These are phyloP conservation scores for Penicillium bovifimosum DNA, from an alignment of 495 filamentous ascomycete species.

Conservation along the genomic window DNA sequence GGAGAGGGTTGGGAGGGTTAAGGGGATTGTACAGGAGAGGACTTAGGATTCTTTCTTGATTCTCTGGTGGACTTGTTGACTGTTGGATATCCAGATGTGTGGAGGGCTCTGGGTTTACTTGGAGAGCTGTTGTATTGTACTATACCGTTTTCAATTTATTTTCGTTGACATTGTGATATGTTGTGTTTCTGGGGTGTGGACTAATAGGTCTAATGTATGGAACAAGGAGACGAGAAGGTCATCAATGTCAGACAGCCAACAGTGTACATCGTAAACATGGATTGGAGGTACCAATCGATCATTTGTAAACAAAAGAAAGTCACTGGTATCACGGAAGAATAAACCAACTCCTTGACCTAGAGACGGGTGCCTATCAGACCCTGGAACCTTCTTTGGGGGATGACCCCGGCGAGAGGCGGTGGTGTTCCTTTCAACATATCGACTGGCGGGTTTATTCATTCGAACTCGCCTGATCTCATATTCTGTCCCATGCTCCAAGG, in stretches of 20 bases:
- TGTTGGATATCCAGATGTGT: constrained; percentile 5
- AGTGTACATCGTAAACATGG: constrained; percentile 15
- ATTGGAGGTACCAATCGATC: constrained; percentile 8
- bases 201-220: constrained; percentile 12
- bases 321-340: constrained; percentile 28
- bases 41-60: not conserved
- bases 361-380: constrained; percentile 17
- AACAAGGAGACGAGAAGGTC: not conserved
- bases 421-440: constrained; percentile 8
- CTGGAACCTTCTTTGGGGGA: constrained; percentile 7
- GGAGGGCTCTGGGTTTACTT: constrained; percentile 11
- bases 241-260: constrained; percentile 3
- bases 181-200: not conserved
- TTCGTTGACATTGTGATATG: constrained; percentile 3
- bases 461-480: not conserved
- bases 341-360: constrained; percentile 26
- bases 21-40: constrained; percentile 21
- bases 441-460: constrained; percentile 1
- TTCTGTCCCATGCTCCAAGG: not conserved
- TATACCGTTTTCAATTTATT: constrained; percentile 15
- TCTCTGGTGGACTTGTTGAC: not conserved
- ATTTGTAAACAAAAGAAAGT: constrained; percentile 23
- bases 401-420: constrained; percentile 1
- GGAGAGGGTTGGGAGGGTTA: constrained; percentile 25
- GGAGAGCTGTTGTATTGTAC: constrained; percentile 22